Percentiles rank a stretch among this genome's conserved stretches.
phyloP scores from a whole-genome alignment of 495 filamentous ascomycete species.

The Podospora bellae-mahoneyi region DNA sequence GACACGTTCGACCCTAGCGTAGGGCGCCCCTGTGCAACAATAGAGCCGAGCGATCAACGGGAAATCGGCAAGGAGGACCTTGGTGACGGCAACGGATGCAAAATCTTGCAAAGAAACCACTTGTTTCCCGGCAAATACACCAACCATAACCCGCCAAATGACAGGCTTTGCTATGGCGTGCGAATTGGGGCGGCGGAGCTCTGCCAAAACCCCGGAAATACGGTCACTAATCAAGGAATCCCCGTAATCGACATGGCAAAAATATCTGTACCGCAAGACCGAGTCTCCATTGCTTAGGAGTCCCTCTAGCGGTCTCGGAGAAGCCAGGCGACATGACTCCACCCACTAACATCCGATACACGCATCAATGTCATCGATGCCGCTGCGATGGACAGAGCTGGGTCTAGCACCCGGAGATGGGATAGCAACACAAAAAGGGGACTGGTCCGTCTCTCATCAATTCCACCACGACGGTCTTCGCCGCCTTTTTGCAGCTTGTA shows the following conservation, averaged over 20 bases:
- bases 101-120: conserved; percentile 2
- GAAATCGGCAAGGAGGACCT: conserved; percentile 2
- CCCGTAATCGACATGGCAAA: neutral
- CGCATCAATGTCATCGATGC: neutral
- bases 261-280: neutral
- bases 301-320: neutral
- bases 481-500: conserved; percentile 16
- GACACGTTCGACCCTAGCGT: neutral
- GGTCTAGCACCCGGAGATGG: neutral
- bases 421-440: neutral
- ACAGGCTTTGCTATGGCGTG: neutral
- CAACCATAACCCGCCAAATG: neutral
- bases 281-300: neutral
- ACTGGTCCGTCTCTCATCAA: neutral
- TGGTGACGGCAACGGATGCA: neutral
- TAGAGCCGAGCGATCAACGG: neutral
- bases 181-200: neutral
- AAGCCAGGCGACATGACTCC: neutral
- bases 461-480: conserved; percentile 16
- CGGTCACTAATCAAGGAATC: neutral
- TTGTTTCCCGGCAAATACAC: neutral
- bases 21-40: neutral
- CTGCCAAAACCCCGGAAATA: neutral
- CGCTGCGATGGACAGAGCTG: neutral
- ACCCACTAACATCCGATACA: neutral